Evolutionary conservation across 2,329 filamentous ascomycete genomes (phyloP).

Genomic region (Colletotrichum truncatum): DNA sequence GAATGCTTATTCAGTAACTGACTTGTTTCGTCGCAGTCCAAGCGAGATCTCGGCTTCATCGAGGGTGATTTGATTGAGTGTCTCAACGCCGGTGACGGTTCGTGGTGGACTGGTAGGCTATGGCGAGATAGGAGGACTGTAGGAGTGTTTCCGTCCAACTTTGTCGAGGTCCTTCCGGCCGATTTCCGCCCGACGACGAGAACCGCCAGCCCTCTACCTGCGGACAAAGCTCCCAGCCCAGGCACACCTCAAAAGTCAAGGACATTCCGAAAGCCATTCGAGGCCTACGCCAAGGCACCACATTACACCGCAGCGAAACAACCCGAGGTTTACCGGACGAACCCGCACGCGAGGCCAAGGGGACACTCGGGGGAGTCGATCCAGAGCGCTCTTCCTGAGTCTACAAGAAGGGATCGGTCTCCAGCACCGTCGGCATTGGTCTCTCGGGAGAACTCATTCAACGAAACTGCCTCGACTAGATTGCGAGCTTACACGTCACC

Average conservation of each 20-base stretch:
- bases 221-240: conserved; percentile 62
- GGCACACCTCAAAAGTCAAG: conserved; percentile 68
- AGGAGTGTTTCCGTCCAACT: conserved; percentile 96
- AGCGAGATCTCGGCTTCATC: conserved; percentile 94
- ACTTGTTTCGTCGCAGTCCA: conserved; percentile 64
- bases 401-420: conserved; percentile 23
- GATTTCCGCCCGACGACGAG: conserved; percentile 81
- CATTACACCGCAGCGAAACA: conserved; percentile 72
- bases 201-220: conserved; percentile 68
- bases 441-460: conserved; percentile 32
- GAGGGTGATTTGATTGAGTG: conserved; percentile 99
- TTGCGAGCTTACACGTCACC: conserved; percentile 29
- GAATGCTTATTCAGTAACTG: conserved; percentile 26
- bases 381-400: conserved; percentile 20
- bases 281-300: conserved; percentile 73
- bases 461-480: conserved; percentile 28
- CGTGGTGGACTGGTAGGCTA: conserved; percentile 97
- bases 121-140: conserved; percentile 90
- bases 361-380: conserved; percentile 54
- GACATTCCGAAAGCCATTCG: conserved; percentile 73
- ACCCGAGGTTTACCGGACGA: conserved; percentile 63
- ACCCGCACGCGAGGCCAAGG: conserved; percentile 44
- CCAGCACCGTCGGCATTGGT: conserved; percentile 30
- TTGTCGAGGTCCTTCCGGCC: conserved; percentile 88
- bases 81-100: conserved; percentile 95